Conservation (phyloP, 2,329 filamentous ascomycete genomes). For the Xylaria sp. region DNA sequence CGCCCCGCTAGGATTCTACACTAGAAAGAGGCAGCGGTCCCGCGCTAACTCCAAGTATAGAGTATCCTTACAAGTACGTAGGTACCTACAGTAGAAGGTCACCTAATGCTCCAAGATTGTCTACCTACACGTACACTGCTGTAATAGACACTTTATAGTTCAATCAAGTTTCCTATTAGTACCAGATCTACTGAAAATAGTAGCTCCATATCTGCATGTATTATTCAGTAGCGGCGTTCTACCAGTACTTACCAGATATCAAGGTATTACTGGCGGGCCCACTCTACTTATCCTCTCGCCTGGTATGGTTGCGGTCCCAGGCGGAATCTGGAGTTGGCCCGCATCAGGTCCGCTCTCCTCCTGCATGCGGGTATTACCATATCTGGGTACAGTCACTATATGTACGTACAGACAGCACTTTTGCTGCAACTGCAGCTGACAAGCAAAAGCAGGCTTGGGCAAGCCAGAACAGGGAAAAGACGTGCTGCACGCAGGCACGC, state of each 20-base stretch:
- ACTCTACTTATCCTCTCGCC: conserved; percentile 1
- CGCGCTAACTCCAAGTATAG: conserved; percentile 3
- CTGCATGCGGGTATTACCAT: not conserved
- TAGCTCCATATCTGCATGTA: too few relatives aligned
- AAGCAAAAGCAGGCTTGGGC: conserved; percentile 7
- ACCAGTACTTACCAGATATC: not conserved
- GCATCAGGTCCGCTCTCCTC: conserved; percentile 8
- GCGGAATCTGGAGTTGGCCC: conserved; percentile 17
- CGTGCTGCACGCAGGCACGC: not conserved
- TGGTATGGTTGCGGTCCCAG: conserved; percentile 16
- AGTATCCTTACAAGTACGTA: not conserved
- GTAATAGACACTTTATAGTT: too few relatives aligned
- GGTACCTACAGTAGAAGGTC: too few relatives aligned
- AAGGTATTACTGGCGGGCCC: conserved; percentile 11
- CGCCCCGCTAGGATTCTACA: not conserved
- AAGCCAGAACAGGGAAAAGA: conserved; percentile 9
- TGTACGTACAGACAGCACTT: not conserved
- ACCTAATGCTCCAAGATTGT: too few relatives aligned
- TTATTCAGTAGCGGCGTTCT: conserved; percentile 32
- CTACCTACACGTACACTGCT: too few relatives aligned
- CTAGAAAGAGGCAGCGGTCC: conserved; percentile 9
- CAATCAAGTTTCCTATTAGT: too few relatives aligned
- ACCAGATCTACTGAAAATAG: too few relatives aligned
- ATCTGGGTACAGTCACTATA: too few relatives aligned
- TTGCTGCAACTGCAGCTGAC: not conserved